Conservation (phyloP, 352 stramenopile genomes). For the Thraustotheca clavata region DNA sequence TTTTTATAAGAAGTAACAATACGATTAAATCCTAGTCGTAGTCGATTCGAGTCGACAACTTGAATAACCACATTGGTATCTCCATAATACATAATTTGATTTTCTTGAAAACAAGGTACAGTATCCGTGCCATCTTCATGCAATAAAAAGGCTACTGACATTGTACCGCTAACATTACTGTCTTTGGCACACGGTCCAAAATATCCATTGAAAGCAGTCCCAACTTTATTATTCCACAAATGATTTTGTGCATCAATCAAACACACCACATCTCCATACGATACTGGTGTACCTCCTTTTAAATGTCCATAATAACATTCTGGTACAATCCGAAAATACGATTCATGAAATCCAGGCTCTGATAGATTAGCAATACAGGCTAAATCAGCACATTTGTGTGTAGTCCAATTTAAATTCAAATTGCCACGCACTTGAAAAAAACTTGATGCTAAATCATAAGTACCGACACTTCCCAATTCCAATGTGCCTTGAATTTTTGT, state of each 20-base stretch:
- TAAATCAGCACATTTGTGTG: constrained; percentile 53
- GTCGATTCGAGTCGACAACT: constrained; percentile 70
- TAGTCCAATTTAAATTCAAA: constrained; percentile 23
- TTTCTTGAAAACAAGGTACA: neutral
- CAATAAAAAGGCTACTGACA: constrained; percentile 75
- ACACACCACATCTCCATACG: constrained; percentile 74
- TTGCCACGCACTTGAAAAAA: constrained; percentile 53
- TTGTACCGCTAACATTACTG: constrained; percentile 57
- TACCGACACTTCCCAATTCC: constrained; percentile 54
- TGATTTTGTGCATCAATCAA: constrained; percentile 51
- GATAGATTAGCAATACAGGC: constrained; percentile 54
- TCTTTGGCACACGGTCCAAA: constrained; percentile 49
- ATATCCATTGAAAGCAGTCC: constrained; percentile 71
- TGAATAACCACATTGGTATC: constrained; percentile 72
- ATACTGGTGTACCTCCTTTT: constrained; percentile 47
- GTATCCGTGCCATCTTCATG: constrained; percentile 28
- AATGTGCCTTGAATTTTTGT: constrained; percentile 5
- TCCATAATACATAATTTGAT: constrained; percentile 56
- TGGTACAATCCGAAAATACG: constrained; percentile 60
- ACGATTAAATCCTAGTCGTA: constrained; percentile 76
- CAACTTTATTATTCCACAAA: constrained; percentile 86
- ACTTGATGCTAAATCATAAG: constrained; percentile 46
- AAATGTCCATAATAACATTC: constrained; percentile 34
- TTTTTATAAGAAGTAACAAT: constrained; percentile 76
- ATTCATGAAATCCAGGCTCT: constrained; percentile 35